A percentile compares a stretch with the other conserved stretches of the same genome.
These are phyloP conservation scores for Lithospermum erythrorhizon DNA, from an alignment of 257 asterid species.

Conservation along the genomic window DNA sequence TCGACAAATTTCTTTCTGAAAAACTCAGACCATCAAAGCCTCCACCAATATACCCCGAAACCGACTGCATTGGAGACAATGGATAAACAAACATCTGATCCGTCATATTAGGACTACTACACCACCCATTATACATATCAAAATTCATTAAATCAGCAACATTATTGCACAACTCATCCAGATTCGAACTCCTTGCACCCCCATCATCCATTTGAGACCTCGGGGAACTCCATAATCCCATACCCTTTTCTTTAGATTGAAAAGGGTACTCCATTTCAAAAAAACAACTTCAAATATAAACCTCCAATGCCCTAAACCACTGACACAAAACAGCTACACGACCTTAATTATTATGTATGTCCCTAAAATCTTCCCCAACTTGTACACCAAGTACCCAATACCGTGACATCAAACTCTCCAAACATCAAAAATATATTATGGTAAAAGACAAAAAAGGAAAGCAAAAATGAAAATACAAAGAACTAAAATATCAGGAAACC, in stretches of 20 bases:
- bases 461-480: no score
- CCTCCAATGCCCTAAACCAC: neutral
- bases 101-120: constrained; percentile 26
- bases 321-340: neutral
- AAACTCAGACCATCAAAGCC: constrained; percentile 39
- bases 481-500: no score
- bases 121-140: constrained; percentile 58
- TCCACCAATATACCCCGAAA: constrained; percentile 17
- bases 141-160: constrained; percentile 44
- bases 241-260: constrained; percentile 26
- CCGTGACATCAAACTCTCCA: constrained; percentile 12
- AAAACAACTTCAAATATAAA: neutral
- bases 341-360: neutral
- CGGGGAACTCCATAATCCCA: constrained; percentile 24
- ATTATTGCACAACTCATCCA: constrained; percentile 36
- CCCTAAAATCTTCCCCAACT: constrained; percentile 14
- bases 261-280: constrained; percentile 34
- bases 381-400: constrained; percentile 17
- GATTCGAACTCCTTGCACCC: constrained; percentile 22
- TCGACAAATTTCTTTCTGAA: constrained; percentile 28
- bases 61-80: constrained; percentile 27
- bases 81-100: constrained; percentile 48
- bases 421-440: no score
- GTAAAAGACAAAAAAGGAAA: no score
- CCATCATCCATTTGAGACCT: constrained; percentile 31